Evolutionary conservation across 1,139 yeast species (phyloP), one percentile per base, ranked within the genome.

Genomic region (Zygotorulaspora mrakii): DNA sequence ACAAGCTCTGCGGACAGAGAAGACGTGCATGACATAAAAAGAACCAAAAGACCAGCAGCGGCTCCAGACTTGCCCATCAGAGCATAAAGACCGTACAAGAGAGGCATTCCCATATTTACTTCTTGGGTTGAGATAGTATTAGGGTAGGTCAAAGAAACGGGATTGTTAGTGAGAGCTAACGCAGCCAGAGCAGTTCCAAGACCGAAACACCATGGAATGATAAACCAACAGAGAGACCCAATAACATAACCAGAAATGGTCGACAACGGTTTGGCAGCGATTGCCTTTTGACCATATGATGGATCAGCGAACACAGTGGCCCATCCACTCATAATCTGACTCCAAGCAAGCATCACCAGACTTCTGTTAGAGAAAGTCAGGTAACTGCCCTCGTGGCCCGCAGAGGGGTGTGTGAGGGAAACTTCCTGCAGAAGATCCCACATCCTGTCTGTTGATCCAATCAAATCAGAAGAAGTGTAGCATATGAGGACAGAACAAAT

Each of bases 1-100:
- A 75, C 70, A 52, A 74, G 68, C 55, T 75, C 79, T 9, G 79
- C 76, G 35, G 76, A 70, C 68, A 74, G 69, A 32, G 79, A 78
- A 20, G 77, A 71, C 1, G 79, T 74, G 12, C 70, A 76, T 16
- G 79, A 76, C 73, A 74, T 72, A 58, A 74, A 74, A 6, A 74
- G 65, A 63, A 75, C 63, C 39, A 75, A 57, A 36, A 75, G 62
- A 10, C 77, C 68, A 38, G 74, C 73, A 22, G 72, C 77, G 5
- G 77, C 77, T 33, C 79, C 79, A 35, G 75, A 73, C 42, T 65
- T 71, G 31, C 79, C 79, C 48, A 75, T 63, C 29, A 75, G 61
- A 3, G 79, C 76, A 28, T 66, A 70, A 7, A 78, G 67, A 24
- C 79, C 79, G 51, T 74, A 74, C 17, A 78, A 74, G 45, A 75